Evolutionary conservation across 345 rosid genomes (phyloP), one percentile per base, ranked within the genome.

Genomic region (Gossypium anomalum): DNA sequence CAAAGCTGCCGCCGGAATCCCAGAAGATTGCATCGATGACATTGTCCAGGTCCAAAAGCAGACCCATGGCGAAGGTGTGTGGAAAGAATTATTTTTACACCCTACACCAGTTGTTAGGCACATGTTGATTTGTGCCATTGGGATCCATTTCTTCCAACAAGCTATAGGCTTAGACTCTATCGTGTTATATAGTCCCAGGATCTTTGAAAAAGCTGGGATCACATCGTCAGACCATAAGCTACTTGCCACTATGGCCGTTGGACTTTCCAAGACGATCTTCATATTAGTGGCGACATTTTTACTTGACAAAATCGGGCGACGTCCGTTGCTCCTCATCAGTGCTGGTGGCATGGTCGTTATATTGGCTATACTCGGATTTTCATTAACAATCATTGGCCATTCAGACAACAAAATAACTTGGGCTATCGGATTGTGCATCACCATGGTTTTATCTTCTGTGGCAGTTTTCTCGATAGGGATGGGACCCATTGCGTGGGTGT

Each of bases 401-500:
- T 70, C 88, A n/a, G 73, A 75, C 4, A 66, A 82, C 69, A 87
- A 79, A 56, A 11, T 88, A 9, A 69, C 20, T 51, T 96, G 99
- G 99, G 98, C 97, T 2, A 27, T 92, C 7, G 94, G 64, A 0
- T 0, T 93, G 34, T 74, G 90, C 58, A 85, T 93, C 61, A 9
- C 87, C 0, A 84, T 86, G 17, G 89, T 91, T 3, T 67, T 96
- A 68, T 78, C 88, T 6, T 90, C 77, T 66, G 99, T 96, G 20
- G 92, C 88, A 2, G 52, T 77, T 67, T 96, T 96, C 78, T 96
- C 99, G 1, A 93, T 96, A 2, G 99, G 99, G 61, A 77, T 91
- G 80, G 99, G 99, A 4, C 99, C 98, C 2, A 87, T 93, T 45
- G 70, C 97, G 1, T 96, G 98, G 98, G 98, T 96, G 0, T 96